Percentiles rank a stretch among this genome's conserved stretches.
Evolutionary conservation across 345 rosid species (phyloP).

Genomic region (Diplotaxis tenuifolia): DNA sequence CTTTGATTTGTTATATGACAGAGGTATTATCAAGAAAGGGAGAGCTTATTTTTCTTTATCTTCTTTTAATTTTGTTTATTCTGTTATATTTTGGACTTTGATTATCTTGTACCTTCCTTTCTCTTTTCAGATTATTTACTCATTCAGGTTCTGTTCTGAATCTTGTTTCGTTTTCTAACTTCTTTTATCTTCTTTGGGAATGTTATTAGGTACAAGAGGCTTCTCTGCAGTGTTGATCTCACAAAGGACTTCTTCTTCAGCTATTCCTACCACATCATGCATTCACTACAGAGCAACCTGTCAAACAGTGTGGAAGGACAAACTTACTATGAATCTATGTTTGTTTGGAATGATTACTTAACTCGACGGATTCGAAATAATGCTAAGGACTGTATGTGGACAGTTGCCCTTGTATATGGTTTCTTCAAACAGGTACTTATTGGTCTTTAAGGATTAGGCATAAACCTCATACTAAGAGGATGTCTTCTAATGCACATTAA

Average conservation of each 20-base stretch:
- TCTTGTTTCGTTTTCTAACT: conserved; percentile 28
- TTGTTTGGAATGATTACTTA: conserved; percentile 92
- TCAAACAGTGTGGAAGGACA: conserved; percentile 43
- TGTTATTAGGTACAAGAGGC: conserved; percentile 87
- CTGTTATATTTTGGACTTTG: conserved; percentile 24
- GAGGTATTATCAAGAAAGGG: conserved; percentile 71
- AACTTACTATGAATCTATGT: conserved; percentile 71
- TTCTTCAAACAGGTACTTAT: conserved; percentile 86
- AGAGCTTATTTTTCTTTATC: conserved; percentile 29
- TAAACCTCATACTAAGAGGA: too few relatives aligned
- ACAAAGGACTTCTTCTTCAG: conserved; percentile 97
- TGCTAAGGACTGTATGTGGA: conserved; percentile 75
- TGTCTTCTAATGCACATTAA: not conserved
- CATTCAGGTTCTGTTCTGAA: conserved; percentile 41
- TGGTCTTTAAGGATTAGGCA: too few relatives aligned
- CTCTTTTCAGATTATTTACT: conserved; percentile 15
- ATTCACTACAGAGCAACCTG: conserved; percentile 82
- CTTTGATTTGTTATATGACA: conserved; percentile 51
- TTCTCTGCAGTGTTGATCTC: conserved; percentile 86
- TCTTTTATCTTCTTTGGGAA: conserved; percentile 37
- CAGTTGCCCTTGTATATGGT: conserved; percentile 91
- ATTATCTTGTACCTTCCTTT: conserved; percentile 19
- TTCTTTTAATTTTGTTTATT: conserved; percentile 26
- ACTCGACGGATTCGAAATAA: conserved; percentile 65
- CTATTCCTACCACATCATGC: conserved; percentile 84